Evolutionary conservation across 345 rosid species (phyloP), one percentile per base, ranked within the genome.

Genomic region (Triadica sebifera): DNA sequence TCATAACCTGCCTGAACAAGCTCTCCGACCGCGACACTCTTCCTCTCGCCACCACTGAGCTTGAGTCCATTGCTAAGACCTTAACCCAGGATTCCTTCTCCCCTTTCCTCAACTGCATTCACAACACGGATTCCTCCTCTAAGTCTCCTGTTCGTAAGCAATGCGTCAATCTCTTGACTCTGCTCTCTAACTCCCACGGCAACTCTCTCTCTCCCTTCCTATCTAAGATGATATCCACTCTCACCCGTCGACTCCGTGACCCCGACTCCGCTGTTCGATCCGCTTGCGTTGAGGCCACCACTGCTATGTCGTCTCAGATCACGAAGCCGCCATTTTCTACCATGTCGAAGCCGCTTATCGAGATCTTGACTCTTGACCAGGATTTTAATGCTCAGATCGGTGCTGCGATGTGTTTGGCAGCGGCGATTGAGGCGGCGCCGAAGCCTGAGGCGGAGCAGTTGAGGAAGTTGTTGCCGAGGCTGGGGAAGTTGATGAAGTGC

Each of bases 21-120:
- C 98, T 94, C 81, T 82, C 97, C 58, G 97, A 94, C 85, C 98
- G 98, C n/a, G 98, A 92, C 86, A 94, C 98, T 0, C 79, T 89
- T 5, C 34, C 92, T 49, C 77, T 88, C 19, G 98, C 93, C 69
- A 75, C 98, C 29, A 75, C 86, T 6, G 98, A 94, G 86, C 97
- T 94, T 65, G 95, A 94, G 68, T 83, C 90, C 43, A 90, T 94
- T n/a, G 98, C 97, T 24, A 84, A 70, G 37, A 81, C 67, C 22
- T 87, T 94, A 7, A 38, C 89, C 0, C 85, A 79, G 6, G 94
- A 90, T 52, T 64, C 81, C 66, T 89, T 92, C 80, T 85, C 96
- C 29, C 75, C 88, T 24, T 94, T 94, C 80, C 85, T 94, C 24
- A 84, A 75, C 79, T 94, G 97, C 83, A 81, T 94, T 47, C 86